Evolutionary conservation across 306 rosid genomes (phyloP), one percentile per base, ranked within the genome.

Genomic region (Trichosanthes cucumerina): DNA sequence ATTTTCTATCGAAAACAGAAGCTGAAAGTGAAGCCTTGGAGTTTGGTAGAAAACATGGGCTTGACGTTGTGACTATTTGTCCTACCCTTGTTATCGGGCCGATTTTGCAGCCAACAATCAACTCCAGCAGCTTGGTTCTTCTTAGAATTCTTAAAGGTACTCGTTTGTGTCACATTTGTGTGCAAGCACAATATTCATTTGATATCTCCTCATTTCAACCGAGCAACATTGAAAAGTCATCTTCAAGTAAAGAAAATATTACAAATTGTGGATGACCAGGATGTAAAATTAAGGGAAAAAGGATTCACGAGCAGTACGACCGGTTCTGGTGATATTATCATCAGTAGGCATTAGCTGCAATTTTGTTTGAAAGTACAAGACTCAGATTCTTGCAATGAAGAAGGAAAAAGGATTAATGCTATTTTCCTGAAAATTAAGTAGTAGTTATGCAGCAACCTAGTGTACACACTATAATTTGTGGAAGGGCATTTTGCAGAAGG

Each of bases 1-100:
- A 94, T 71, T 85, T 64, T 54, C 87, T 80, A 58, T 82, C 97
- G 41, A 93, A 93, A 88, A 92, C 94, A 38, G 84, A 85, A 83
- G 96, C 98, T 57, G 97, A 93, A 79, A 79, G 80, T 79, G 89
- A 87, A 79, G 94, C 93, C 14, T 23, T 80, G 47, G 87, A 88
- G 65, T 92, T 89, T 80, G 92, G 87, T 4, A 84, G 63, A 66
- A 82, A 53, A 80, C 85, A 75, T 3, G 93, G 96, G 43, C 88
- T 90, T 38, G 53, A 53, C 31, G 56, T 89, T 34, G 94, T 92
- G 33, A 77, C 84, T 36, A 78, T 91, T 24, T 92, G 93, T 79
- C 96, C 96, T 24, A 33, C 84, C 44, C 28, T 83, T 39, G 70
- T 88, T 33, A 4, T 82, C 12, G 93, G 96, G 41, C 97, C 96